Evolutionary conservation across 805 yeast genomes (phyloP).

Genomic region (Saccharomycopsis amapae): DNA sequence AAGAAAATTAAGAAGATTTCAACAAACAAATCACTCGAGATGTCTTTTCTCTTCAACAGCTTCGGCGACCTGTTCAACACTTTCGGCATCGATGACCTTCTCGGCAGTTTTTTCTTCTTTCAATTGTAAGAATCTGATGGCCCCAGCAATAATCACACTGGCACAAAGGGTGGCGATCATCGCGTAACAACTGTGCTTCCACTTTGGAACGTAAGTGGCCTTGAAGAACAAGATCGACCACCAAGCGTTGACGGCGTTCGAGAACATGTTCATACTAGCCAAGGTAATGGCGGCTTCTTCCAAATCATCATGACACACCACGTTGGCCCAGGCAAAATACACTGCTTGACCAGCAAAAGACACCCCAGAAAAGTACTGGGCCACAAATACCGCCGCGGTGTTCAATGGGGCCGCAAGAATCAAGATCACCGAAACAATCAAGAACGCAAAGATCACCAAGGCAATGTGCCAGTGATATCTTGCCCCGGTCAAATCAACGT

Average conservation of each 20-base stretch:
- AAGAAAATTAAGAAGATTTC: too few relatives aligned
- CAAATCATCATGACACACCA: slow-evolving; percentile 49
- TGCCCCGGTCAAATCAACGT: slow-evolving; percentile 35
- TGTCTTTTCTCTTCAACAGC: too few relatives aligned
- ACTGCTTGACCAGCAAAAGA: slow-evolving; percentile 55
- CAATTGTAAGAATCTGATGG: slow-evolving; percentile 38
- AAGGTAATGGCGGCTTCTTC: slow-evolving; percentile 59
- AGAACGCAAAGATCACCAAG: slow-evolving; percentile 34
- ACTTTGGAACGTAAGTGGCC: slow-evolving; percentile 46
- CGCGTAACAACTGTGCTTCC: slow-evolving; percentile 48
- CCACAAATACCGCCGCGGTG: slow-evolving; percentile 38
- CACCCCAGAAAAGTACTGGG: slow-evolving; percentile 49
- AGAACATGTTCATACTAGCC: slow-evolving; percentile 61
- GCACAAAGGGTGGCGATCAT: slow-evolving; percentile 45
- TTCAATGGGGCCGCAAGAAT: slow-evolving; percentile 36
- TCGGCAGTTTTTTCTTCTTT: slow-evolving; percentile 28
- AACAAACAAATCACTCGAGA: too few relatives aligned
- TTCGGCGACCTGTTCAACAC: too few relatives aligned
- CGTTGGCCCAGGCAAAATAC: slow-evolving; percentile 58
- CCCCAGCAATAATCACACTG: slow-evolving; percentile 34
- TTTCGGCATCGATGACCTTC: slow-evolving; percentile 16
- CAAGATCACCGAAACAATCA: slow-evolving; percentile 43
- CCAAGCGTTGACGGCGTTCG: slow-evolving; percentile 59
- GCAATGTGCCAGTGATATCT: slow-evolving; percentile 48
- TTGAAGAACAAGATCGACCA: slow-evolving; percentile 49